Base-by-base conservation (phyloP, 495 filamentous ascomycete species). In the Hypoxylon crocopeplum region DNA sequence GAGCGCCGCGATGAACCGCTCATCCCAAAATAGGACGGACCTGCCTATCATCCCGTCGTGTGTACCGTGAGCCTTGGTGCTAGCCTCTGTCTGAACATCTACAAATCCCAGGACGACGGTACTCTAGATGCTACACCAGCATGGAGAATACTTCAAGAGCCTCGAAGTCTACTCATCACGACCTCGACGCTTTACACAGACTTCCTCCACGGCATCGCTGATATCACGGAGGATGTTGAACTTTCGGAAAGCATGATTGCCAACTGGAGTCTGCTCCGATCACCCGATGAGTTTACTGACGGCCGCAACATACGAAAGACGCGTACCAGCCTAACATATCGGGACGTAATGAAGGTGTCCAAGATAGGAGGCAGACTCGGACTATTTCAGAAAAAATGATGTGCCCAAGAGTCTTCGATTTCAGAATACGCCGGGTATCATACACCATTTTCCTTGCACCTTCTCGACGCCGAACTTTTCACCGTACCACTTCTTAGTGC, bases 281-380 rank as follows among this genome's bases (percentile, higher is more conserved):
- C 89, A 25, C 74, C 75, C 13, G 75, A 79, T 11, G 50, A 36
- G n/a, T 91, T 87, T 68, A 59, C 64, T 27, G 69, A 69, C 17
- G 92, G 90, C 1, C 73, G 70, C 40, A 86, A 82, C 59, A 63
- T 80, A 61, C 82, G 94, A 45, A 72, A 76, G 60, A 90, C 83
- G 2, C 83, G 94, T 67, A 84, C 86, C 20, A 97, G 93, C 72
- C 77, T 98, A 59, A 98, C 94, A 7, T 98, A 91, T 79, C 83
- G 95, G 48, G 94, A 98, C 75, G 95, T 98, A 36, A 75, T 91
- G 51, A 93, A 89, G 69, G 92, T 97, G 38, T 87, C 86, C 3
- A 91, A 87, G 48, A 68, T 95, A 30, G 88, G 88, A 20, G 83
- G 78, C 70, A 87, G 83, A 52, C 71, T 90, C 51, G 86, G 82